These are phyloP conservation scores for Flueggea neowawraea DNA, from an alignment of 441 rosid species.

Conservation along the genomic window DNA sequence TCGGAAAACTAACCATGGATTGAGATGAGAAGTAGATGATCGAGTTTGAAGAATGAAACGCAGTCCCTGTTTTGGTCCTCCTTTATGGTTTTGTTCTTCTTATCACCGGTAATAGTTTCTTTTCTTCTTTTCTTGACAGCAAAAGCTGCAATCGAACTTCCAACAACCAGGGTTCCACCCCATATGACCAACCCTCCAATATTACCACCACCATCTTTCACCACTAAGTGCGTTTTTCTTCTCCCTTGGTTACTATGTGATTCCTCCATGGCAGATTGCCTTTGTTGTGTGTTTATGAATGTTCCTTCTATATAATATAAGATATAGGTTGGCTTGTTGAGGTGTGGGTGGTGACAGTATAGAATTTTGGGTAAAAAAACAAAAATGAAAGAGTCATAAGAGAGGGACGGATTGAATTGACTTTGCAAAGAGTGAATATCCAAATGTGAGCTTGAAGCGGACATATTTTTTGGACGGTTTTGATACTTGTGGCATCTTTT, in stretches of 20 bases:
- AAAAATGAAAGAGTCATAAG: background rate
- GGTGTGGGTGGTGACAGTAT: too few species aligned
- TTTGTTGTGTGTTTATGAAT: background rate
- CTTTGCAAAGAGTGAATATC: slow-evolving; percentile 18
- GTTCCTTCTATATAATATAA: too few species aligned
- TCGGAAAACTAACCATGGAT: slow-evolving; percentile 24
- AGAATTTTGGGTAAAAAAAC: too few species aligned
- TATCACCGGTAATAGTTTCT: background rate
- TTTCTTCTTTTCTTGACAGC: slow-evolving; percentile 16
- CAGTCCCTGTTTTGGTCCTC: slow-evolving; percentile 17
- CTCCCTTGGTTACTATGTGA: slow-evolving; percentile 6
- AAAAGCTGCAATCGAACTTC: slow-evolving; percentile 35
- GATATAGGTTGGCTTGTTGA: background rate
- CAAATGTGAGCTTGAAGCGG: slow-evolving; percentile 27
- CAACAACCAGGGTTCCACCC: slow-evolving; percentile 46
- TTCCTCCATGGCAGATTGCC: slow-evolving; percentile 10
- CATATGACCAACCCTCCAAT: slow-evolving; percentile 29
- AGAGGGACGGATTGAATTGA: slow-evolving; percentile 20
- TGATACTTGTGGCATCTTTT: slow-evolving; percentile 2
- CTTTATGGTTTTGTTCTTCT: background rate
- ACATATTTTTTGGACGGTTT: slow-evolving; percentile 1
- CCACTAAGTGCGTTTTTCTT: slow-evolving; percentile 3
- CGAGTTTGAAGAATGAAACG: slow-evolving; percentile 18
- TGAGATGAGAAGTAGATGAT: slow-evolving; percentile 11
- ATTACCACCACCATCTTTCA: slow-evolving; percentile 13